phyloP scores from a whole-genome alignment of 768 basidiomycete species.

The Psilocybe cubensis region DNA sequence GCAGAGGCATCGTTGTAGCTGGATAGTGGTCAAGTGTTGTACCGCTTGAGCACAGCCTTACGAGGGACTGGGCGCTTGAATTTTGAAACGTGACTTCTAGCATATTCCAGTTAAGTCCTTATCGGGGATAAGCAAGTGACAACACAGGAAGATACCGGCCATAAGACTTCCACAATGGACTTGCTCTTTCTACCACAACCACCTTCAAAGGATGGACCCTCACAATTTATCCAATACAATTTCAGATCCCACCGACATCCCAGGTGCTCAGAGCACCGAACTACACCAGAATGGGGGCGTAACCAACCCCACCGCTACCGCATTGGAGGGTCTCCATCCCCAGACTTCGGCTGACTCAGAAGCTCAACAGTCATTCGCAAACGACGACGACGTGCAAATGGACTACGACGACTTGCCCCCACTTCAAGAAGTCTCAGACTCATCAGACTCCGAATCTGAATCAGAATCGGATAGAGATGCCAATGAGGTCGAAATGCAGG shows the following conservation, averaged over 20 bases:
- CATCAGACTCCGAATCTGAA: slow-evolving; percentile 31
- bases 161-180: slow-evolving; percentile 1
- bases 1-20: not conserved
- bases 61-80: slow-evolving; percentile 1
- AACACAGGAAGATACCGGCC: slow-evolving; percentile 14
- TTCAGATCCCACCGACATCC: not conserved
- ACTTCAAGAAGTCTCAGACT: slow-evolving; percentile 40
- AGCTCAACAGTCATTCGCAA: slow-evolving; percentile 5
- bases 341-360: slow-evolving; percentile 14
- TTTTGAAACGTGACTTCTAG: slow-evolving; percentile 16
- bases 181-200: slow-evolving; percentile 10
- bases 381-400: slow-evolving; percentile 19
- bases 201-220: slow-evolving; percentile 8
- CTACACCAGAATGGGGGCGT: not conserved
- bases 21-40: not conserved
- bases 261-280: not conserved
- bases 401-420: slow-evolving; percentile 45
- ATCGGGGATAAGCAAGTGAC: slow-evolving; percentile 15
- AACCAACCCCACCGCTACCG: not conserved
- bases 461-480: slow-evolving; percentile 31
- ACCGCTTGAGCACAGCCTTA: not conserved
- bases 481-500: slow-evolving; percentile 34
- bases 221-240: not conserved
- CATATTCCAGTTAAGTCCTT: slow-evolving; percentile 15
- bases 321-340: not conserved